Base-by-base conservation (phyloP, 345 rosid species). In the Euphorbia peplus region DNA sequence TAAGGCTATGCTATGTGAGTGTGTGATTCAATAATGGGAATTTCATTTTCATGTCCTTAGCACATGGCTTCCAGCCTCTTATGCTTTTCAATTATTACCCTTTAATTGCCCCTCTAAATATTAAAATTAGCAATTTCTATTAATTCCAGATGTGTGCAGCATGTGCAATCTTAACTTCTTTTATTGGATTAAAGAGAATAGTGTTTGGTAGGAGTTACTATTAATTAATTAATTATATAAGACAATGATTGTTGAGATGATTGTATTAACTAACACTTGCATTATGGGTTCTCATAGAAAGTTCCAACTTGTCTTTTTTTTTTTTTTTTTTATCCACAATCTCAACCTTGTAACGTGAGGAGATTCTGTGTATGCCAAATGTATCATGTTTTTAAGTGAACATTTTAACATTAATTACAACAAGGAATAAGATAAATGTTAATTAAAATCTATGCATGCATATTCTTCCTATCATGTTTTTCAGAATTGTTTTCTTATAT, bases 41-140 rank as follows among this genome's bases (percentile, higher is more conserved):
- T 39, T 66, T 53, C 14, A 21, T 21, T 76, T 44, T n/a, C n/a
- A n/a, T n/a, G n/a, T n/a, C n/a, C 74, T 68, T 42, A 21, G 83
- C 89, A 85, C 89, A 85, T 85, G 89, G 83, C 55, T 62, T 79
- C 83, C 83, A 79, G 73, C 82, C 72, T 63, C 63, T 44, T 52
- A 44, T 63, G 69, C 71, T 50, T 70, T 32, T 75, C 66, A 78
- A 75, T 81, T 66, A 82, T 79, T 72, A 57, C 73, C 46, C 57
- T 72, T 70, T 72, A 11, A 55, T 73, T 42, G 74, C 75, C 11
- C 48, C 41, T 44, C 37, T 2, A 32, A 50, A 10, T 52, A 30
- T 42, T 58, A 35, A 32, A 63, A 24, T 28, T 18, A 4, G 9
- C 21, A 4, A 32, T 35, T 50, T 47, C 69, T 57, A 59, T 76